These are phyloP conservation scores for Prorocentrum cordatum DNA, from an alignment of 169 alveolate genomes.

Conservation along the genomic window DNA sequence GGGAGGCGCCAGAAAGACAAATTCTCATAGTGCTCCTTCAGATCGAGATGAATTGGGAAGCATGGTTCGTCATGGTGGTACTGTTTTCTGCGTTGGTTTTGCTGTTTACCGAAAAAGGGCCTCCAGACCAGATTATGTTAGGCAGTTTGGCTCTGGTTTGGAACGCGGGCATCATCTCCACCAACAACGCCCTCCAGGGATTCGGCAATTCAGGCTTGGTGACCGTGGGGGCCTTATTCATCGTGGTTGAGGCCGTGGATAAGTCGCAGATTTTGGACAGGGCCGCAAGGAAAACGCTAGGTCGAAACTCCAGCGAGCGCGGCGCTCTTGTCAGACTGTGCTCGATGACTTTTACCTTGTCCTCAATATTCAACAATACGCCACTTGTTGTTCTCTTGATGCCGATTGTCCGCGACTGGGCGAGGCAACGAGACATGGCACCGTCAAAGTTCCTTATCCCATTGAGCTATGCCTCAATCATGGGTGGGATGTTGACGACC, in stretches of 20 bases:
- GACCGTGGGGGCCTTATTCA: constrained; percentile 22
- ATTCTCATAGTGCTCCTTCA: too few species aligned
- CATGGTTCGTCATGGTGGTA: too few species aligned
- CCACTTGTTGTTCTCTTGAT: constrained; percentile 47
- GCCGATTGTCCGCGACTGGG: constrained; percentile 67
- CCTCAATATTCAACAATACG: constrained; percentile 37
- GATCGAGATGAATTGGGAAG: too few species aligned
- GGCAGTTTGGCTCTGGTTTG: constrained; percentile 14
- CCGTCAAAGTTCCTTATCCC: constrained; percentile 45
- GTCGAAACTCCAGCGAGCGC: too few species aligned
- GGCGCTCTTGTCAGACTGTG: neutral
- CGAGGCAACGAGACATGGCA: constrained; percentile 5
- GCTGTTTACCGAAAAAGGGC: neutral
- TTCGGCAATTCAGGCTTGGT: constrained; percentile 25
- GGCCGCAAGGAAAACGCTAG: constrained; percentile 8
- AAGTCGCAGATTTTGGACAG: constrained; percentile 23
- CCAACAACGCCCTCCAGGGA: constrained; percentile 12
- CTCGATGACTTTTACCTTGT: neutral
- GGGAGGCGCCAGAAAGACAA: too few species aligned
- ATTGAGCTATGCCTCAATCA: constrained; percentile 41
- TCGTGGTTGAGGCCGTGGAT: constrained; percentile 50
- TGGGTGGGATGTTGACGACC: constrained; percentile 59
- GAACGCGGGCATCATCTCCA: constrained; percentile 37
- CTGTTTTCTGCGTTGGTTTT: too few species aligned
- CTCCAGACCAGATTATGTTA: constrained; percentile 3